Base-by-base conservation (phyloP, 352 stramenopile species). In the Pilasporangium apinafurcum region DNA sequence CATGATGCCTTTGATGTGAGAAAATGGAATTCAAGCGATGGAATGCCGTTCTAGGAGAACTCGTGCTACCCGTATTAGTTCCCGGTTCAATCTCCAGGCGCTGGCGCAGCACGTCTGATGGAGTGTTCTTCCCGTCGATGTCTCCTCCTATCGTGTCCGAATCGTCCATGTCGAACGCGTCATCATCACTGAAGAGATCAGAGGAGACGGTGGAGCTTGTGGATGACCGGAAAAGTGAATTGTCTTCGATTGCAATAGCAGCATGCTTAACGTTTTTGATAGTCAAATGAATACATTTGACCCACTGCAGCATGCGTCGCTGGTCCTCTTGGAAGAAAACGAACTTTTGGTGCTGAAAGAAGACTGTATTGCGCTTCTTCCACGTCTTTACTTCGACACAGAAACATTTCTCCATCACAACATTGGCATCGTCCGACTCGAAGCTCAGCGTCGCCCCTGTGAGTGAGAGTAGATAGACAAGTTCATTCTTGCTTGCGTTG, bases 321-420 rank as follows among this genome's bases (percentile, higher is more conserved):
- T 85, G 72, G 52, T 85, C 61, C 41, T 86, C 78, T 27, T 83
- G 72, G 45, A 70, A 86, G 44, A 87, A 87, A 8, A 86, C 59
- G 26, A 91, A 91, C 7, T 63, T 57, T 30, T 91, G 78, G 2
- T 62, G 59, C 17, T 70, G 53, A 44, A 83, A 64, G 22, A 65
- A 71, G 5, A 87, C 62, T 1, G 70, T 78, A 21, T 60, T 73
- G 27, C 63, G 70, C 55, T 87, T 87, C 39, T 79, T 85, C 74
- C 75, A 91, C 22, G 59, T 76, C 41, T 68, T 64, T 13, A 78
- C 75, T 17, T 86, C 69, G 26, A 91, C 60, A 37, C 62, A 82
- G 38, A 91, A 91, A 51, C 70, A 87, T 33, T 86, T 86, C 40
- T 84, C 74, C 47, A 79, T 77, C 34, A 86, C 69, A 22, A 83